These are phyloP conservation scores for Rosa persica DNA, from an alignment of 306 rosid species.

Conservation along the genomic window DNA sequence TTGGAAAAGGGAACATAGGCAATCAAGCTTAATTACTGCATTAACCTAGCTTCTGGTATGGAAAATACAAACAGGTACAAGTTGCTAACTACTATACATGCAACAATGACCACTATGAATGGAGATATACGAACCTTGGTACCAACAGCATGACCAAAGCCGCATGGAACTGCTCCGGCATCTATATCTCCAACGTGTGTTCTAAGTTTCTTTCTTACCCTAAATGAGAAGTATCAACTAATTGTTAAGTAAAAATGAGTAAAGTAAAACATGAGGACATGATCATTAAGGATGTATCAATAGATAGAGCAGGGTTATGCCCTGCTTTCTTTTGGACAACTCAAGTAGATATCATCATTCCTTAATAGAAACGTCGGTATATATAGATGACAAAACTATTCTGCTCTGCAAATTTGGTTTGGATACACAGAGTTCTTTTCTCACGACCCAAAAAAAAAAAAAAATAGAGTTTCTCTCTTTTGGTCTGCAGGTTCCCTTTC, in stretches of 20 bases:
- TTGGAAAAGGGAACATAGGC: neutral
- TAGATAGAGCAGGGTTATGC: constrained; percentile 6
- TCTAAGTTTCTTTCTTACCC: constrained; percentile 94
- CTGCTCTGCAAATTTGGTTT: too few species aligned
- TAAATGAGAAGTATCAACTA: constrained; percentile 44
- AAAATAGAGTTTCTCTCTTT: too few species aligned
- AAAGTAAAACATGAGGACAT: constrained; percentile 22
- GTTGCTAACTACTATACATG: too few species aligned
- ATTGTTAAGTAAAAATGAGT: neutral
- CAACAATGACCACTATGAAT: too few species aligned
- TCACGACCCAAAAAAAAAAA: too few species aligned
- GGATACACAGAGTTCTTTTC: too few species aligned
- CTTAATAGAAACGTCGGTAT: too few species aligned
- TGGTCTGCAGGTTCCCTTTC: too few species aligned
- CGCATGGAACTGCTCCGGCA: constrained; percentile 96
- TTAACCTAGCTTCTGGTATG: neutral
- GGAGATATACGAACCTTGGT: constrained; percentile 97
- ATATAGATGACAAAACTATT: too few species aligned
- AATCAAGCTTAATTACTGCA: neutral
- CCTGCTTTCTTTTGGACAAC: too few species aligned
- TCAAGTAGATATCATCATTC: too few species aligned
- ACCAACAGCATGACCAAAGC: constrained; percentile 97
- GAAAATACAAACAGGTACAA: neutral
- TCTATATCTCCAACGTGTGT: constrained; percentile 93
- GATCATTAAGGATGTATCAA: neutral